phyloP scores from a whole-genome alignment of 2,329 filamentous ascomycete species.

The Albophoma yamanashiensis region DNA sequence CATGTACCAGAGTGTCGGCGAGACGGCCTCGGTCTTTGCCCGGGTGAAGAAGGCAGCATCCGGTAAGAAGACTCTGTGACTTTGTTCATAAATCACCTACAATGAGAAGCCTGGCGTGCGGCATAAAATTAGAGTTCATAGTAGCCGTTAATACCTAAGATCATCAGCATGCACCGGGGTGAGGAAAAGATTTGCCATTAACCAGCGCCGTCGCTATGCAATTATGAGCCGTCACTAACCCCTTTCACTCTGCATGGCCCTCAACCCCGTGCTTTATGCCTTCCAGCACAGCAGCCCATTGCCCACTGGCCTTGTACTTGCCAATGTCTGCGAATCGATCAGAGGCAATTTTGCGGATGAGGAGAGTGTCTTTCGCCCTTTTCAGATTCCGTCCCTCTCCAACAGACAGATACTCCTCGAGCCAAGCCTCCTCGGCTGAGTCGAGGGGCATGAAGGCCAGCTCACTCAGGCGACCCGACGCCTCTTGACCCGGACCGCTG shows the following conservation, averaged over 20 bases:
- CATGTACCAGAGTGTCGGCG: slow-evolving; percentile 16
- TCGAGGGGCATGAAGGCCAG: slow-evolving; percentile 66
- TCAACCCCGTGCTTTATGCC: slow-evolving; percentile 36
- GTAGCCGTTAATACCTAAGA: too few relatives aligned
- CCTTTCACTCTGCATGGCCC: slow-evolving; percentile 16
- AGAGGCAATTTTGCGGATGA: slow-evolving; percentile 62
- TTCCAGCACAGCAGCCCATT: slow-evolving; percentile 39
- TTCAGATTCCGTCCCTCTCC: slow-evolving; percentile 55
- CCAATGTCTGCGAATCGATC: slow-evolving; percentile 43
- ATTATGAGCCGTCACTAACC: not conserved
- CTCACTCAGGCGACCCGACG: slow-evolving; percentile 51
- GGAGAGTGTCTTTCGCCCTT: slow-evolving; percentile 60
- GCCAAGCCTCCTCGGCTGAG: slow-evolving; percentile 60
- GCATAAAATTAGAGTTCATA: too few relatives aligned
- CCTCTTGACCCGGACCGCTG: slow-evolving; percentile 22
- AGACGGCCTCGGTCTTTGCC: slow-evolving; percentile 15
- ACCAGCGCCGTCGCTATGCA: slow-evolving; percentile 4
- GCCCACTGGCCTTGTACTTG: slow-evolving; percentile 30
- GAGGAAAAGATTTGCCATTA: not conserved
- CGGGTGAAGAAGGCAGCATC: slow-evolving; percentile 11
- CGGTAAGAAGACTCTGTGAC: slow-evolving; percentile 14
- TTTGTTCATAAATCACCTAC: too few relatives aligned
- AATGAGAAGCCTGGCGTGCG: not conserved
- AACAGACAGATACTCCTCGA: slow-evolving; percentile 55
- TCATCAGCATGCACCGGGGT: not conserved